Evolutionary conservation across 2,329 filamentous ascomycete genomes (phyloP), one percentile per base, ranked within the genome.

Genomic region (Arthrobotrys megalospora): DNA sequence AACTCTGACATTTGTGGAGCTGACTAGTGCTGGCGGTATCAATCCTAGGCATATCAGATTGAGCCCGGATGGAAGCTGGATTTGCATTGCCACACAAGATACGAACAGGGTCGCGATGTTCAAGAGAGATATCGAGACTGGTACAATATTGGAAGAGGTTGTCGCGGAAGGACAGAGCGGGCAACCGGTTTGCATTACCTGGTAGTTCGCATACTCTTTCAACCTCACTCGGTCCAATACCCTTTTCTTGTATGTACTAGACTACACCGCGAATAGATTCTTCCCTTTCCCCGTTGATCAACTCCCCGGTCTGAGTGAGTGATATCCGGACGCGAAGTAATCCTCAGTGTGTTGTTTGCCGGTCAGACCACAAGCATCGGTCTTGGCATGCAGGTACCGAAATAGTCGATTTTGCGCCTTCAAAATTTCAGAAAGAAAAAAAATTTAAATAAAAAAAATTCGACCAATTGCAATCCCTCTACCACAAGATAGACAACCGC

Each of bases 31-130:
- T 0, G 90, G 91, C 60, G 92, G 92, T 1, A 83, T 85, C 6
- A 88, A 87, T 69, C 92, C 92, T 0, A 87, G 92, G 21, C 75
- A 78, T 58, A 68, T 78, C 2, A 50, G 75, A 19, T 21, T 93
- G 71, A 93, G 91, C 83, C 87, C 86, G 78, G 88, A 87, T 14
- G 92, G 91, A 0, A 87, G 87, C 71, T 84, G 91, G 76, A 84
- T 93, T 2, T 91, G 90, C 0, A 89, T 93, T 38, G 91, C 88
- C 0, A 86, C 92, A 79, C 91, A 93, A 84, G 84, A 85, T 14
- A 89, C 89, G 58, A 85, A 86, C 36, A 88, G 88, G 41, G 89
- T 93, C 0, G 88, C 88, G 5, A 84, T 94, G 67, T 88, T 92
- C 60, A 83, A 85, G 81, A 86, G 92, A 7, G 87, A 93, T 83